Evolutionary conservation across 2,329 filamentous ascomycete species (phyloP).

Genomic region (Pochonia chlamydosporia): DNA sequence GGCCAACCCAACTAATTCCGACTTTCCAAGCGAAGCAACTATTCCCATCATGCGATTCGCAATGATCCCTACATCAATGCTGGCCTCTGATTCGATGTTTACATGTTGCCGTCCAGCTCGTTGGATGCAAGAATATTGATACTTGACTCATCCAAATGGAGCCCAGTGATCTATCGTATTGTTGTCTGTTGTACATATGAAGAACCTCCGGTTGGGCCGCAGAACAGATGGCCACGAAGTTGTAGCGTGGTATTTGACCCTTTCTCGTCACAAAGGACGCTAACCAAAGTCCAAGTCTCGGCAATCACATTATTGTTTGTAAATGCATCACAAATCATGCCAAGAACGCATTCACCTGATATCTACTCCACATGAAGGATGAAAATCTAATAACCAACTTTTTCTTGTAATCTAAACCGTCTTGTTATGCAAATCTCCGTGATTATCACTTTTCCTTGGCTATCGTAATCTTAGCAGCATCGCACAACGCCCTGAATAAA

Average conservation of each 20-base stretch:
- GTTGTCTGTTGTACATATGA: neutral
- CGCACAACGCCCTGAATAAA: conserved; percentile 5
- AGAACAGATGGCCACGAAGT: neutral
- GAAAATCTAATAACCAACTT: neutral
- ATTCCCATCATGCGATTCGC: neutral
- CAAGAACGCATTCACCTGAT: neutral
- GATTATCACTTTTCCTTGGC: neutral
- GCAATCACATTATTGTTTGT: neutral
- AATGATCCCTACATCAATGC: neutral
- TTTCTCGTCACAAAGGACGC: neutral
- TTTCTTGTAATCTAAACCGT: neutral
- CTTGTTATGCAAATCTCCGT: neutral
- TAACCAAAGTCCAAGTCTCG: neutral
- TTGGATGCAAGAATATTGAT: neutral
- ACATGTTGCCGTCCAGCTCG: neutral
- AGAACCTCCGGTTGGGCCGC: too few relatives aligned
- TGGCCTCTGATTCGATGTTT: neutral
- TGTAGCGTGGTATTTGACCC: neutral
- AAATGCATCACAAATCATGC: neutral
- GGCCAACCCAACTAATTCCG: neutral
- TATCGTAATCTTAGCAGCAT: conserved; percentile 1
- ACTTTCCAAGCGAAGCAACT: neutral
- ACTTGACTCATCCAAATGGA: too few relatives aligned
- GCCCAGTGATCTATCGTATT: neutral
- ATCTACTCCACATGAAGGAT: neutral